phyloP scores from a whole-genome alignment of 768 basidiomycete species.

The Suillus hirtellus region DNA sequence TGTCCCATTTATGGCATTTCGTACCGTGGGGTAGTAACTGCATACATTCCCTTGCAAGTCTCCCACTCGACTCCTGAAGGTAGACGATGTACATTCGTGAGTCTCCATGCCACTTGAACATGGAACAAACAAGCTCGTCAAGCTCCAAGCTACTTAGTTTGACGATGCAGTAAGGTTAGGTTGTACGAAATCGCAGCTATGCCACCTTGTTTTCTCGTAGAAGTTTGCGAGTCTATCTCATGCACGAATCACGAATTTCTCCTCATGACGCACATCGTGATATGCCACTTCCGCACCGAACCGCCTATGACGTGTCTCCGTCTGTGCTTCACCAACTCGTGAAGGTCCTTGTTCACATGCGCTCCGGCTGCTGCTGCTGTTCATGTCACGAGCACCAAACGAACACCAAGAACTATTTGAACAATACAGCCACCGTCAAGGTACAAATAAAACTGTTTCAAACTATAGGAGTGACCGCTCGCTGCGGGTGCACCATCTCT shows the following conservation, averaged over 20 bases:
- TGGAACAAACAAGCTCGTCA: constrained; percentile 17
- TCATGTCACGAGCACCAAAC: background rate
- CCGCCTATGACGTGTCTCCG: constrained; percentile 8
- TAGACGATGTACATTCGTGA: background rate
- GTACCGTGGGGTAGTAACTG: background rate
- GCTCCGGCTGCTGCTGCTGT: too few species aligned
- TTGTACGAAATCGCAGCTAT: background rate
- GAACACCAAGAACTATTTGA: background rate
- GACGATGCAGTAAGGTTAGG: too few species aligned
- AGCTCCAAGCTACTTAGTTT: constrained; percentile 15
- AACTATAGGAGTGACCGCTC: background rate
- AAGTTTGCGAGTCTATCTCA: constrained; percentile 3
- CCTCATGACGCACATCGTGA: background rate
- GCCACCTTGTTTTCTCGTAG: constrained; percentile 1
- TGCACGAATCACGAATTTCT: background rate
- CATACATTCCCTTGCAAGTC: background rate
- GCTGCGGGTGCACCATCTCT: background rate
- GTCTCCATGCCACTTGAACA: constrained; percentile 19
- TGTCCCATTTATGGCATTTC: background rate
- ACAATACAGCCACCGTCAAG: background rate
- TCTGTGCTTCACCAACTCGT: constrained; percentile 2
- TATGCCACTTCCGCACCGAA: background rate
- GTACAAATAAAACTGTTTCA: background rate
- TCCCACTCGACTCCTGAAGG: background rate
- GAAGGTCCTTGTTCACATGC: background rate